These are phyloP conservation scores for Calonectria leucothoes DNA, from an alignment of 2,329 filamentous ascomycete species.

Conservation along the genomic window DNA sequence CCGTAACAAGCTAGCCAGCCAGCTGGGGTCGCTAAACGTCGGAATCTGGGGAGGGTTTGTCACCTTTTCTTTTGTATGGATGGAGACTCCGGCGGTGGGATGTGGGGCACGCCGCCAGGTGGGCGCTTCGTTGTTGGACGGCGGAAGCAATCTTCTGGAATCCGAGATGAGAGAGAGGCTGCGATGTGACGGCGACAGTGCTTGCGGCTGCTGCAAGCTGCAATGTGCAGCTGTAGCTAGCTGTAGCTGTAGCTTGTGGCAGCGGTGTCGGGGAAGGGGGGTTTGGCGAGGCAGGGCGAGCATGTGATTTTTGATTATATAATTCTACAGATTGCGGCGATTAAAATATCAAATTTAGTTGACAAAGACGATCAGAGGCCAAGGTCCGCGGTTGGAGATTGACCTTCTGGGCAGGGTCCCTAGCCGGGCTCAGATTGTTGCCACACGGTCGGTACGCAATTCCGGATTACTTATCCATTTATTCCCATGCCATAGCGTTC, in stretches of 20 bases:
- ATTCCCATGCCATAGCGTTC: background rate
- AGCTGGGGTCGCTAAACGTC: background rate
- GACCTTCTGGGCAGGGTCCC: background rate
- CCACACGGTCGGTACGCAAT: conserved; percentile 1
- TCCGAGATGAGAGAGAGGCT: background rate
- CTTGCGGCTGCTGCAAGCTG: background rate
- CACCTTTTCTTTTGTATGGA: background rate
- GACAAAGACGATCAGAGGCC: background rate
- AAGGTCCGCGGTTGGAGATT: background rate
- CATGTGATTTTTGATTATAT: background rate
- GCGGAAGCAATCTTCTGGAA: background rate
- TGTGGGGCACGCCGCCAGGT: background rate
- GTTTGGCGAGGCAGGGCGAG: background rate
- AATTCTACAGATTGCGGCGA: background rate
- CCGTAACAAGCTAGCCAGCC: background rate
- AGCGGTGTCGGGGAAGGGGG: no score
- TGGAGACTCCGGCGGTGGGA: background rate
- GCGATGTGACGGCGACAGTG: background rate
- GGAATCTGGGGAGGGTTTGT: background rate
- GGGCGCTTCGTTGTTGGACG: background rate
- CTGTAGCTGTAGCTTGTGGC: background rate
- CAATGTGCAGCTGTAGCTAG: background rate
- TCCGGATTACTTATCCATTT: conserved; percentile 2
- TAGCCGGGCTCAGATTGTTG: background rate
- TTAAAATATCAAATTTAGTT: background rate